Evolutionary conservation across 2,329 filamentous ascomycete genomes (phyloP), one percentile per base, ranked within the genome.

Genomic region (Cercospora berteroae): DNA sequence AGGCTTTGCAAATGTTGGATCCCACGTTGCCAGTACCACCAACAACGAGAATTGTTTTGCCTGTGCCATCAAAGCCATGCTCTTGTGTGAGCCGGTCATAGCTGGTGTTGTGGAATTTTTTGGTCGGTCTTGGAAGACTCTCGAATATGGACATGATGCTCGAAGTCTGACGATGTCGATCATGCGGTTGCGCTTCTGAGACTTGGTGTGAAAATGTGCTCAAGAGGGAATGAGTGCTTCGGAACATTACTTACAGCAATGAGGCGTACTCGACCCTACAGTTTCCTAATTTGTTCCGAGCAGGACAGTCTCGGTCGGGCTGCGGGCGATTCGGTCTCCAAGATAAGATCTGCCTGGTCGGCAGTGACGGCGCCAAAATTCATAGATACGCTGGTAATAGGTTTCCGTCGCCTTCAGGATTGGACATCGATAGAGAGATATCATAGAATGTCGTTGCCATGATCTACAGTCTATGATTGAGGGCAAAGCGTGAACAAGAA

Each of bases 1-100:
- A 74, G 20, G 74, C 65, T 39, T 66, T 66, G 42, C 66, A 33
- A 61, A 74, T 75, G 23, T 66, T 58, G 52, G 67, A 71, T 18
- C 74, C 74, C 10, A 75, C 70, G 7, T 73, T 74, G 25, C 63
- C 70, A 25, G 71, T 68, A 3, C 73, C 72, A 42, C 71, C 73
- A 31, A 72, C 74, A 55, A 76, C 66, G 18, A 76, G 64, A 12
- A 74, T 63, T 6, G 71, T 71, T 67, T 75, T 76, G 44, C 68
- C 72, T 25, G 64, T 61, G 59, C 65, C 72, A 33, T 74, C 64
- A 65, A 74, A 75, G n/a, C 62, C 55, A 3, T 67, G 68, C 13
- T 65, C 58, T 5, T 69, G 66, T 9, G 72, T 57, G 42, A 74
- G 70, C 13, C 73, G 72, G 23, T 72, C 63, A 63, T 72, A 74